Evolutionary conservation across 139 green algal genomes (phyloP), one percentile per base, ranked within the genome.

Genomic region (Ettlia oleoabundans): DNA sequence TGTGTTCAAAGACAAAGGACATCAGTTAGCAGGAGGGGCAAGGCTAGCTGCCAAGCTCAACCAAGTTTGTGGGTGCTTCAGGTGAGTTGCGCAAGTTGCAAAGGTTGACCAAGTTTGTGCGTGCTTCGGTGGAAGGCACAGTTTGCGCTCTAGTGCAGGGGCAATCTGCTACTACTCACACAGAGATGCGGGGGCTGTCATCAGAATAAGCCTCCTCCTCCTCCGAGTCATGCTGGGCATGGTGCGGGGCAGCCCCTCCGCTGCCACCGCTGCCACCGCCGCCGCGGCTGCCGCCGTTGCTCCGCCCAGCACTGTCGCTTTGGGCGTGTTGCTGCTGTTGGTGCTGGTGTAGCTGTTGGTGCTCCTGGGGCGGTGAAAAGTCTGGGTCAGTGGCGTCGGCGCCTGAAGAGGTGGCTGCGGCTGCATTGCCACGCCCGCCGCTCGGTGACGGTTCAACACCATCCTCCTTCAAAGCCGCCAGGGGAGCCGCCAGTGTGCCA

Each of bases 401-500:
- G 40, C 24, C 8, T 21, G 21, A 38, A 19, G 35, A 38, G 26
- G 73, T 10, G 26, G 58, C 58, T 21, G 47, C 47, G 47, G 10
- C 15, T 51, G 18, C 26, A n/a, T n/a, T 21, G 21, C 37, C 40
- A n/a, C 74, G 37, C 41, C 67, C 80, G 1, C 13, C 28, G 1
- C 32, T 33, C 2, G 43, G 69, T 1, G 24, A 51, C 5, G 10
- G 33, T 51, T 85, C 80, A 1, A 43, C 69, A 0, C 32, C 52
- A 2, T 75, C 80, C 5, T 78, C 58, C 5, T 84, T 82, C 19
- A 82, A 40, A 4, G 52, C 65, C 1, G 65, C 38, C 40, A 83
- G 37, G 18, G 78, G 78, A 13, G 66, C 78, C 1, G 81, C 81
- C 51, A 82, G 30, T 3, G 81, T 86, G 75, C 81, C 81, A 32